Base-by-base conservation (phyloP, 2,329 filamentous ascomycete species). In the Arachnomyces sp. region DNA sequence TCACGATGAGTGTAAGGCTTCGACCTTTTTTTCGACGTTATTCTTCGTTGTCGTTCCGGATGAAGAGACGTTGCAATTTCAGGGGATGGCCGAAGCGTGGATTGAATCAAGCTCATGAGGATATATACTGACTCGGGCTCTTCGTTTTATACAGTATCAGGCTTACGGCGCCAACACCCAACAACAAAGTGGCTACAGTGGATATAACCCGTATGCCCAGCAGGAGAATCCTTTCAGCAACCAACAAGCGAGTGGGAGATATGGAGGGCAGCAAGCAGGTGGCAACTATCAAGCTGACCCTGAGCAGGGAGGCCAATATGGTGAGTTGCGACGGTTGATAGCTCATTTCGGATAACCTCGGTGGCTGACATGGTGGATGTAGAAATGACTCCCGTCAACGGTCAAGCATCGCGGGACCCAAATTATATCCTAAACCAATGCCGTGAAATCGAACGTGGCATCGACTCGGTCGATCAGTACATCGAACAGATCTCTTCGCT, bases 401-500 rank as follows among this genome's bases (percentile, higher is more conserved):
- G 51, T 32, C 55, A 54, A 29, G 46, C 49, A 28, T 44, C 49
- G 28, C 56, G 64, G 51, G 77, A 88, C 60, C 79, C 83, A 32
- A 88, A 86, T 58, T 77, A 77, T 42, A 83, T 94, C 50, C 74
- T 95, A 44, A 86, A 93, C 66, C 82, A 92, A 61, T 92, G 86
- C 66, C 77, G 79, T 43, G 79, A 85, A 34, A 83, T 95, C 59
- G 82, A 88, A 60, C 71, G 76, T 43, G 82, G 81, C 31, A 84
- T 95, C 55, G 76, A 84, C 47, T 71, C 79, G 43, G 77, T 95
- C 55, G 79, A 88, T 55, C 65, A 67, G 46, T 84, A 84, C 53
- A 76, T 93, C 28, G 73, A 79, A 49, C 76, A 83, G 55, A 77
- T 94, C 35, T 77, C 79, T 53, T 74, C 73, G 60, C 71, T 86